Conservation (phyloP, 2,329 filamentous ascomycete genomes). For the Pestalotiopsis sp. region DNA sequence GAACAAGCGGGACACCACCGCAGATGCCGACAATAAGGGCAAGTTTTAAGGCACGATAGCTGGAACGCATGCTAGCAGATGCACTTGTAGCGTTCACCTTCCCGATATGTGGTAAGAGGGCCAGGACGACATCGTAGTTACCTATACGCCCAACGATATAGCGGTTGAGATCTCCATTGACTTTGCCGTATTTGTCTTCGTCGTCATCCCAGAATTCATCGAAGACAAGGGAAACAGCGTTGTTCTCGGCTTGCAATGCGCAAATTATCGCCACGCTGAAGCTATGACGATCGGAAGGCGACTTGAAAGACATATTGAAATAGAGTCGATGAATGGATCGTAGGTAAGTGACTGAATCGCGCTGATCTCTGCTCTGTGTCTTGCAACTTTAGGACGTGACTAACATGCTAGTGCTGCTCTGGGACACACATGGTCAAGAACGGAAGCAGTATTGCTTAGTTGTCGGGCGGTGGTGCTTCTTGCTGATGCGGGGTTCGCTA, state of each 20-base stretch:
- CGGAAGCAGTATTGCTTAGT: not conserved
- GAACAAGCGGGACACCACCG: conserved; percentile 18
- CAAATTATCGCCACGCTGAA: conserved; percentile 28
- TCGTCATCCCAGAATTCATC: conserved; percentile 23
- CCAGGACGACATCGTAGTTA: conserved; percentile 23
- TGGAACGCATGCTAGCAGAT: conserved; percentile 16
- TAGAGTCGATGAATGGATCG: too few relatives aligned
- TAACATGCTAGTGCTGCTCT: not conserved
- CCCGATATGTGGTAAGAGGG: conserved; percentile 20
- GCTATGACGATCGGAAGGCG: conserved; percentile 11
- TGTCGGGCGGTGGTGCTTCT: not conserved
- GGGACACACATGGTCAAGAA: not conserved
- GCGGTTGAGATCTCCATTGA: conserved; percentile 16
- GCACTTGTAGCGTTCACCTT: conserved; percentile 16
- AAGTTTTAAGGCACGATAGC: conserved; percentile 17
- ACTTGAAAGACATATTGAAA: not conserved
- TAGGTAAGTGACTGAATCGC: too few relatives aligned
- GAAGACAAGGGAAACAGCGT: conserved; percentile 19
- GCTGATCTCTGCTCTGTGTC: not conserved
- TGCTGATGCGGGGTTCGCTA: not conserved
- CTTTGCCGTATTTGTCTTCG: conserved; percentile 8
- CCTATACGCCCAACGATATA: conserved; percentile 22
- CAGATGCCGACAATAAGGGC: conserved; percentile 22
- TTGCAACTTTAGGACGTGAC: not conserved
- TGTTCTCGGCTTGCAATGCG: conserved; percentile 23